A percentile compares a stretch with the other conserved stretches of the same genome.
phyloP scores from a whole-genome alignment of 2,329 filamentous ascomycete genomes.

The Xylaria digitata region DNA sequence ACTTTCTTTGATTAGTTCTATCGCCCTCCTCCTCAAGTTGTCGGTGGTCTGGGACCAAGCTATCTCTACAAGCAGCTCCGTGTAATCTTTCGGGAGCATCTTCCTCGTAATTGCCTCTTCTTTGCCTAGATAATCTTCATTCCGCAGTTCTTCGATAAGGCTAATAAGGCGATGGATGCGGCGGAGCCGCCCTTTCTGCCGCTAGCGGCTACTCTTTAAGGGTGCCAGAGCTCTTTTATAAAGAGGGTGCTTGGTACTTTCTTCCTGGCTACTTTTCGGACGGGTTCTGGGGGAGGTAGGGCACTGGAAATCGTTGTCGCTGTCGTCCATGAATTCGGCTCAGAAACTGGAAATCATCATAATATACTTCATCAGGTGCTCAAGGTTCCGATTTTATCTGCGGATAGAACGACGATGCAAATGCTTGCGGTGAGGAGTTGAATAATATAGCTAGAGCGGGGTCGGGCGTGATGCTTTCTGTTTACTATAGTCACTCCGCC shows the following conservation, averaged over 20 bases:
- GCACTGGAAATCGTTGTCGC: too few species aligned
- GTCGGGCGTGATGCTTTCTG: too few species aligned
- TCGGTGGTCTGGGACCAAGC: constrained; percentile 1
- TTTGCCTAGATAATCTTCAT: not conserved
- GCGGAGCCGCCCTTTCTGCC: constrained; percentile 7
- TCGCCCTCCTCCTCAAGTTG: not conserved
- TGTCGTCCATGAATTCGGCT: too few species aligned
- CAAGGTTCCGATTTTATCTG: too few species aligned
- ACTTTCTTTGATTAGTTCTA: not conserved
- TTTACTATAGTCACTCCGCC: too few species aligned
- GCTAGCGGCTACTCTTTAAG: not conserved
- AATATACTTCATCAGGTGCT: too few species aligned
- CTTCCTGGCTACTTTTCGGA: too few species aligned
- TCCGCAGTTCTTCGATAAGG: not conserved
- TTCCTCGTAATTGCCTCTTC: not conserved
- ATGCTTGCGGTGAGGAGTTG: too few species aligned
- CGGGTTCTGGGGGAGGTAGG: too few species aligned
- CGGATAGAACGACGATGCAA: too few species aligned
- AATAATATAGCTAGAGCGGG: too few species aligned
- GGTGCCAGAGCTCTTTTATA: not conserved
- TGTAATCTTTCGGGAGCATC: constrained; percentile 5
- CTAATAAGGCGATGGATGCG: not conserved
- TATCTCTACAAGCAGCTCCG: not conserved
- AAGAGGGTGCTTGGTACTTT: not conserved
- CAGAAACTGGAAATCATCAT: too few species aligned